These are phyloP conservation scores for Ophiostoma tasmaniense DNA, from an alignment of 2,329 filamentous ascomycete species.

Conservation along the genomic window DNA sequence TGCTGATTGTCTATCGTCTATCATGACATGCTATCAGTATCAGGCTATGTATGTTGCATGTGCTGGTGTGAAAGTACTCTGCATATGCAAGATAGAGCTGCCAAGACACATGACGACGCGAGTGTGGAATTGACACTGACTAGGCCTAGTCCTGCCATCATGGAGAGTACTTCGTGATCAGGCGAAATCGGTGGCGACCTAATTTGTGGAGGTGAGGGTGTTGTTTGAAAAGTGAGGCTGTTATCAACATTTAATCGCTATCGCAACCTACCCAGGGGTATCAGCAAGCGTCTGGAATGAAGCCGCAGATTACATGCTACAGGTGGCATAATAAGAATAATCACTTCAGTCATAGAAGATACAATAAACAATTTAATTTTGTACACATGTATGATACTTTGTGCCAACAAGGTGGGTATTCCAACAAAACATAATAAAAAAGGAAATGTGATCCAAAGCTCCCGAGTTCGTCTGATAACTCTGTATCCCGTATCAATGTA, in stretches of 20 bases:
- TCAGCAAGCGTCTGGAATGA: background rate
- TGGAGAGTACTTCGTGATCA: background rate
- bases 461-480: background rate
- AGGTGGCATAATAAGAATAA: no score
- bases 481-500: background rate
- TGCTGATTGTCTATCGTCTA: background rate
- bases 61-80: background rate
- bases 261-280: background rate
- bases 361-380: background rate
- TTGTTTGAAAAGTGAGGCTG: background rate
- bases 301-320: background rate
- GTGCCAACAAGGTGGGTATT: background rate
- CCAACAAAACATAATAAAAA: background rate
- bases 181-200: background rate
- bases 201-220: background rate
- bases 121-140: background rate
- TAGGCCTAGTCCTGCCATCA: background rate
- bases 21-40: background rate
- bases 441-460: background rate
- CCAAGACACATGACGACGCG: background rate
- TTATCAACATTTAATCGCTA: background rate
- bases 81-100: background rate
- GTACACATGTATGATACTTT: background rate
- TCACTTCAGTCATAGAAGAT: background rate
- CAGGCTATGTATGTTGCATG: background rate